phyloP scores from a whole-genome alignment of 179 eudicot genomes.

The Spergularia azorica region DNA sequence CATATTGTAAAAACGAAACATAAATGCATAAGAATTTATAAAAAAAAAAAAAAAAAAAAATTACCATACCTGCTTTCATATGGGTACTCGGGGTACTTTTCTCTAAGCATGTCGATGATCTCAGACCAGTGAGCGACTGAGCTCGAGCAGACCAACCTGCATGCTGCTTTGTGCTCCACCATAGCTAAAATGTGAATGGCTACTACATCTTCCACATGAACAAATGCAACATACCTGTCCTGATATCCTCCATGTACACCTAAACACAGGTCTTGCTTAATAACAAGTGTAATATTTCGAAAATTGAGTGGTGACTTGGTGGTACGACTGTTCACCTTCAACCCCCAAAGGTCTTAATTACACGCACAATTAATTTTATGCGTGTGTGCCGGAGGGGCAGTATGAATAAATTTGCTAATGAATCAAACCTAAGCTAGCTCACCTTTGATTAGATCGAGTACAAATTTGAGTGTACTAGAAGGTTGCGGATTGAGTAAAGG shows the following conservation, averaged over 20 bases:
- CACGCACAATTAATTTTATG: no score
- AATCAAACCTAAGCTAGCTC: background rate
- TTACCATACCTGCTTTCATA: conserved; percentile 48
- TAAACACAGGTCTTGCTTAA: conserved; percentile 5
- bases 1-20: no score
- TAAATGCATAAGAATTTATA: background rate
- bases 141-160: conserved; percentile 72
- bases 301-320: no score
- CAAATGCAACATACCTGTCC: conserved; percentile 59
- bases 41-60: no score
- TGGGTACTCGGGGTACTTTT: conserved; percentile 72
- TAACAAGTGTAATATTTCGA: no score
- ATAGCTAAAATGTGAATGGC: conserved; percentile 77
- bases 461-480: conserved; percentile 62
- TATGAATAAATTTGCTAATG: no score
- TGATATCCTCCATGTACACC: conserved; percentile 62
- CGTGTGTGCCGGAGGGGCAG: no score
- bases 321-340: no score
- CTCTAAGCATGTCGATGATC: conserved; percentile 59
- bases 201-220: conserved; percentile 72
- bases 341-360: no score
- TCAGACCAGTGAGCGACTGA: conserved; percentile 79
- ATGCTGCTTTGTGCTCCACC: conserved; percentile 69
- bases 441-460: conserved; percentile 57
- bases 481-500: conserved; percentile 74